A percentile compares a stretch with the other conserved stretches of the same genome.
phyloP scores from a whole-genome alignment of 768 basidiomycete species.

The Pholiota microspora region DNA sequence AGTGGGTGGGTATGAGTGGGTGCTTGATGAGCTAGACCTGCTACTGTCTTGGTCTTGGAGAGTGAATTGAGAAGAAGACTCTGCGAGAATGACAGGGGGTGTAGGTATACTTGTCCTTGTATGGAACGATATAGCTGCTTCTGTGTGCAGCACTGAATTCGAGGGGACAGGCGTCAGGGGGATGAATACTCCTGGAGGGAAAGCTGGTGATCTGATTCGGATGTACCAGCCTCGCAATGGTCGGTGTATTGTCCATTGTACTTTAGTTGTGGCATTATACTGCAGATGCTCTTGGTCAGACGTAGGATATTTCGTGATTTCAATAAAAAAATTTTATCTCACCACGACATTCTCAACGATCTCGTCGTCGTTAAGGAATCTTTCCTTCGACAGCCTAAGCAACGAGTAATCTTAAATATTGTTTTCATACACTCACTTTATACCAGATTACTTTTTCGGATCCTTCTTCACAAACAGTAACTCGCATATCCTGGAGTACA shows the following conservation, averaged over 20 bases:
- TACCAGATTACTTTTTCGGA: conserved; percentile 66
- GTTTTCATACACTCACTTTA: conserved; percentile 43
- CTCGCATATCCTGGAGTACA: conserved; percentile 65
- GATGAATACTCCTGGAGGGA: conserved; percentile 62
- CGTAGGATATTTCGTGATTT: not conserved
- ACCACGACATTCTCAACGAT: conserved; percentile 76
- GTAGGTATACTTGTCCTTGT: conserved; percentile 45
- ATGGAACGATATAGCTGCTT: conserved; percentile 51
- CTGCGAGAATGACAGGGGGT: conserved; percentile 1
- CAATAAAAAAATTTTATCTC: conserved; percentile 28
- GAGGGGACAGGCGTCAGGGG: conserved; percentile 49
- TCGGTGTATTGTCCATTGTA: conserved; percentile 76
- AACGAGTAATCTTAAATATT: not conserved
- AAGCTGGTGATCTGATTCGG: conserved; percentile 66
- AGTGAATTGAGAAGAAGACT: conserved; percentile 14
- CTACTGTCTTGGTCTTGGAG: conserved; percentile 24
- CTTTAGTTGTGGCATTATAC: conserved; percentile 66
- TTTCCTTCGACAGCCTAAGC: conserved; percentile 50
- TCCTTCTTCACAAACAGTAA: conserved; percentile 60
- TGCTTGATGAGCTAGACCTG: conserved; percentile 36
- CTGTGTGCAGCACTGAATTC: conserved; percentile 43
- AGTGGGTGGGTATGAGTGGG: conserved; percentile 62
- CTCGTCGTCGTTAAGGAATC: conserved; percentile 69
- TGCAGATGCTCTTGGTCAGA: not conserved
- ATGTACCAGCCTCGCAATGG: conserved; percentile 87